These are phyloP conservation scores for Apiotrichum montevideense DNA, from an alignment of 1,284 basidiomycete species.

Conservation along the genomic window DNA sequence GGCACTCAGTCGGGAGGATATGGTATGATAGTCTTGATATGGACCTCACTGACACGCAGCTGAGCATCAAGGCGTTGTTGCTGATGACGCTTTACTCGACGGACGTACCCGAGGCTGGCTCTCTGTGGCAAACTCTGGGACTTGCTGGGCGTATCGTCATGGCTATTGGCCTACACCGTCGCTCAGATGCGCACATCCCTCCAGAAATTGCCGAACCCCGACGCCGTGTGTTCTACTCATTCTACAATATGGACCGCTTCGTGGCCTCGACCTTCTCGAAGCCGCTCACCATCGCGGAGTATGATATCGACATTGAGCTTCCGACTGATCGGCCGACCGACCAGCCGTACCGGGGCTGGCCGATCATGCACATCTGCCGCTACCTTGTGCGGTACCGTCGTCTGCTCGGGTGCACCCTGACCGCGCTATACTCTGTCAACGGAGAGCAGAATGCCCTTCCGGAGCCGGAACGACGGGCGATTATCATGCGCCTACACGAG, in stretches of 20 bases:
- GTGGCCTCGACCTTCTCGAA: constrained; percentile 25
- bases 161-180: constrained; percentile 28
- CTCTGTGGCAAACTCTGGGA: constrained; percentile 28
- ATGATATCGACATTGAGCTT: constrained; percentile 30
- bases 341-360: constrained; percentile 19
- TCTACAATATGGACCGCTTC: constrained; percentile 35
- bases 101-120: constrained; percentile 22
- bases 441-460: constrained; percentile 22
- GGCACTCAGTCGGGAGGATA: constrained; percentile 23
- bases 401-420: constrained; percentile 22
- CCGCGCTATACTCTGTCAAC: constrained; percentile 24
- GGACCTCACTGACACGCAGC: constrained; percentile 3
- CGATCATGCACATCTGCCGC: constrained; percentile 10
- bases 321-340: constrained; percentile 16
- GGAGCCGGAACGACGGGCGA: constrained; percentile 17
- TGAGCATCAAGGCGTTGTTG: constrained; percentile 25
- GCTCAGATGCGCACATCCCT: constrained; percentile 15
- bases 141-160: constrained; percentile 26
- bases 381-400: constrained; percentile 25
- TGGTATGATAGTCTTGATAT: constrained; percentile 16
- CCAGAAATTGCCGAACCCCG: constrained; percentile 20
- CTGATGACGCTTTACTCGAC: constrained; percentile 26
- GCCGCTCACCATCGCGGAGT: constrained; percentile 28
- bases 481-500: constrained; percentile 19
- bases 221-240: constrained; percentile 28